Conservation (phyloP, 176 grass and related monocot species). For the Themeda triandra region DNA sequence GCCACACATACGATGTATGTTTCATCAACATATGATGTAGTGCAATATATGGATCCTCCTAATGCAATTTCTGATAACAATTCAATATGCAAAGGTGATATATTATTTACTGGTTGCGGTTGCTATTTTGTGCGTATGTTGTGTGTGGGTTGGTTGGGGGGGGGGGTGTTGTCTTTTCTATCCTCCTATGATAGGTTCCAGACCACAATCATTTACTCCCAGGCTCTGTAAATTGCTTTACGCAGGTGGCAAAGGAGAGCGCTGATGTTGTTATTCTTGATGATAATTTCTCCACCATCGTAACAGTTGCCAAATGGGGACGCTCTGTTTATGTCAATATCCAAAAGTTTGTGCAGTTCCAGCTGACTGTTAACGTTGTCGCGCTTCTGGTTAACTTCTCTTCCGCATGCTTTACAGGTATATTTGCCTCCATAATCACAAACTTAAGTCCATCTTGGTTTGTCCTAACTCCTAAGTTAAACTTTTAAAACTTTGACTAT, state of each 20-base stretch:
- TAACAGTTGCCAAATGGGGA: constrained; percentile 89
- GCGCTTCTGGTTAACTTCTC: constrained; percentile 84
- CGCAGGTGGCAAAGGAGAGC: constrained; percentile 91
- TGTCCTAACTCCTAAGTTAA: background rate
- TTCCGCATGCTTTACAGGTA: constrained; percentile 81
- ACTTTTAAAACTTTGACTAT: background rate
- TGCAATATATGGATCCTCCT: no score
- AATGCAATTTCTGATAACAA: no score
- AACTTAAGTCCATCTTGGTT: background rate
- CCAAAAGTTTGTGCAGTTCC: constrained; percentile 97
- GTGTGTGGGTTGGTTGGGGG: no score
- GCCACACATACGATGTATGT: background rate
- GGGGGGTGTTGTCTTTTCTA: background rate
- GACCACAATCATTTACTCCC: background rate
- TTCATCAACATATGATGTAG: background rate
- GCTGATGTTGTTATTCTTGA: constrained; percentile 93
- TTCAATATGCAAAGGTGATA: background rate
- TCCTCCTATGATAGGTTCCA: constrained; percentile 9
- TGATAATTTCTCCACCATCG: constrained; percentile 92
- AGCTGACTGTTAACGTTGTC: constrained; percentile 84
- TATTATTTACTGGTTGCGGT: background rate
- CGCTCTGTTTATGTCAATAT: constrained; percentile 92
- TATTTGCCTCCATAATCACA: background rate
- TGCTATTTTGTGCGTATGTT: background rate
- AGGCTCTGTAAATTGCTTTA: constrained; percentile 23